These are phyloP conservation scores for Mitragyna speciosa DNA, from an alignment of 257 asterid genomes.

Conservation along the genomic window DNA sequence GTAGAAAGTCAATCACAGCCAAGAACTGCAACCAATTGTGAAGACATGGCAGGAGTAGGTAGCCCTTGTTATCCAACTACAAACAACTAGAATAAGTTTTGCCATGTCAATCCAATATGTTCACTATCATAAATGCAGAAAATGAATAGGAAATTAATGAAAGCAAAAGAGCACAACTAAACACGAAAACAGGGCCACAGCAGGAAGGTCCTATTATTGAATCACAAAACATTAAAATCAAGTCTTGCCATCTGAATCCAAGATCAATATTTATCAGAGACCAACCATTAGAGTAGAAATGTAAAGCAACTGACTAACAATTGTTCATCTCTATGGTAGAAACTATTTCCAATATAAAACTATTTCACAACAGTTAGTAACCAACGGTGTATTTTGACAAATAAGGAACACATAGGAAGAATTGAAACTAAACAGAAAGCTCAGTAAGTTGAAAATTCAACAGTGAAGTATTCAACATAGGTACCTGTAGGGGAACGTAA, in stretches of 20 bases:
- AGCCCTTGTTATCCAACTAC: too few relatives aligned
- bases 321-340: neutral
- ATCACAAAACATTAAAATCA: neutral
- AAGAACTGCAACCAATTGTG: too few relatives aligned
- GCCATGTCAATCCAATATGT: too few relatives aligned
- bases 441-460: neutral
- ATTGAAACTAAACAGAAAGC: neutral
- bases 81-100: too few relatives aligned
- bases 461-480: conserved; percentile 21
- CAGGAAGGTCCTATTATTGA: neutral
- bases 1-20: too few relatives aligned
- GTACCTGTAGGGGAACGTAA: conserved; percentile 84
- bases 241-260: conserved; percentile 1
- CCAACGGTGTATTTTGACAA: neutral
- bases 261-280: neutral
- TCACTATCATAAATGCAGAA: neutral
- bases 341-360: neutral
- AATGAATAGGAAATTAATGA: neutral
- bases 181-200: neutral
- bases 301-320: neutral
- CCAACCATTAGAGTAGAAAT: neutral
- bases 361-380: neutral
- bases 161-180: neutral
- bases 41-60: too few relatives aligned
- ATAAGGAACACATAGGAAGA: neutral